Conservation (phyloP, 257 asterid species). For the Solanum virginianum region DNA sequence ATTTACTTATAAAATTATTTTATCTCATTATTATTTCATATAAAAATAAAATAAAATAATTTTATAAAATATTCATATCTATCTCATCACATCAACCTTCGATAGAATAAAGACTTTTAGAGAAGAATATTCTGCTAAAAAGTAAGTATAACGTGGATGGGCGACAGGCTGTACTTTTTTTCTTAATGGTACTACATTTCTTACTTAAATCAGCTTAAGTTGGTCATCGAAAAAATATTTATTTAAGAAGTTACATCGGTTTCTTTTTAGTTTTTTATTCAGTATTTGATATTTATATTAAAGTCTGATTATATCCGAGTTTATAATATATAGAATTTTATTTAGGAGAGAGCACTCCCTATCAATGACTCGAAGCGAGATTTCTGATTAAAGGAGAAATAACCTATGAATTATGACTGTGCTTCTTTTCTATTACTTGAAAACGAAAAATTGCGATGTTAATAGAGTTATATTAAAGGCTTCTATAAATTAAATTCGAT, state of each 20-base stretch:
- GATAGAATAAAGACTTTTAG: background rate
- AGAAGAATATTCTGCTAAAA: background rate
- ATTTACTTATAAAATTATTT: too few relatives aligned
- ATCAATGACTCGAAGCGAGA: too few relatives aligned
- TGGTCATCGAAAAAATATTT: background rate
- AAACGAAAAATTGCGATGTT: background rate
- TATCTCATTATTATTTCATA: too few relatives aligned
- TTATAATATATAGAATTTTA: rapidly evolving
- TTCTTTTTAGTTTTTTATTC: rapidly evolving
- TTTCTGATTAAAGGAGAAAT: too few relatives aligned
- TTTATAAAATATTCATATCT: too few relatives aligned
- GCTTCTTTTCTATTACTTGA: background rate
- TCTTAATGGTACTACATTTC: background rate
- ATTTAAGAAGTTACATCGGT: background rate
- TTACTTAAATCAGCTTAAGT: background rate
- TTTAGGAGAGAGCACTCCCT: too few relatives aligned
- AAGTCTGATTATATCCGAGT: too few relatives aligned
- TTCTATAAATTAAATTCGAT: background rate
- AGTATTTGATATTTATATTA: too few relatives aligned
- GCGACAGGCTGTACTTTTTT: background rate
- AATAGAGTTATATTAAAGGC: background rate
- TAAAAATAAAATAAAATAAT: too few relatives aligned
- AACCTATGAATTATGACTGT: background rate
- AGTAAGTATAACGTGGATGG: background rate
- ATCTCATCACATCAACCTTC: too few relatives aligned